A percentile compares a stretch with the other conserved stretches of the same genome.
phyloP scores from a whole-genome alignment of 2,329 filamentous ascomycete genomes.

The Purpureocillium takamizusanense region DNA sequence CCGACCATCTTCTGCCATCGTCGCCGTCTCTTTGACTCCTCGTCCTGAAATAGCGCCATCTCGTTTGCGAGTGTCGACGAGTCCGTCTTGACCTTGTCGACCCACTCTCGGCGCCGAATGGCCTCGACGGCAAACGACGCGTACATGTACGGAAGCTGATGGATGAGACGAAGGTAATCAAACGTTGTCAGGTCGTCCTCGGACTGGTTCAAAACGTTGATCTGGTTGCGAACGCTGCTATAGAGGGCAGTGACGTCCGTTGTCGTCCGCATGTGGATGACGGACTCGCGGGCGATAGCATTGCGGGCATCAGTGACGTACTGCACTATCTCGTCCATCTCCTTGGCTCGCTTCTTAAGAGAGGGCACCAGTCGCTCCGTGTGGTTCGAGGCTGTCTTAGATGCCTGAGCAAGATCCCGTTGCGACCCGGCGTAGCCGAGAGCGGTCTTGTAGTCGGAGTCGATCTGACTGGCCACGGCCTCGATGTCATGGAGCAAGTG shows the following conservation, averaged over 20 bases:
- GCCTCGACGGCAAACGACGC: conserved; percentile 83
- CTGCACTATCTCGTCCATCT: conserved; percentile 53
- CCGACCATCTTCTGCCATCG: conserved; percentile 87
- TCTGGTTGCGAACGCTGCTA: conserved; percentile 60
- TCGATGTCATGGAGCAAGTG: conserved; percentile 78
- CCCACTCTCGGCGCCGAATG: conserved; percentile 81
- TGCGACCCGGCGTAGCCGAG: conserved; percentile 58
- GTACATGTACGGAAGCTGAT: conserved; percentile 81
- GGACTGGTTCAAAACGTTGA: conserved; percentile 61
- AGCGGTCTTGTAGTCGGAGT: conserved; percentile 74
- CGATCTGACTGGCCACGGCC: conserved; percentile 76
- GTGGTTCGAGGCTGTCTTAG: conserved; percentile 54
- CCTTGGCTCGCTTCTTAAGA: conserved; percentile 43
- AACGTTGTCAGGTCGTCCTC: conserved; percentile 73
- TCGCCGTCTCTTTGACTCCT: conserved; percentile 78
- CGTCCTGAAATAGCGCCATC: conserved; percentile 84
- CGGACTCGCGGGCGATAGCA: conserved; percentile 52
- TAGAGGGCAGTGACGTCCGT: conserved; percentile 71
- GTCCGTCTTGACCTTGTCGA: conserved; percentile 80
- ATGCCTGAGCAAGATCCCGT: conserved; percentile 49
- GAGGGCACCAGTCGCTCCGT: conserved; percentile 53
- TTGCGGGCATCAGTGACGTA: conserved; percentile 60
- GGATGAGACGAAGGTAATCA: conserved; percentile 69
- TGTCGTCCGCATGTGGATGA: conserved; percentile 73
- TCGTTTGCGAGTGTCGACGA: conserved; percentile 85